Evolutionary conservation across 148 eudicot genomes (phyloP).

Genomic region (Dianthus caryophyllus): DNA sequence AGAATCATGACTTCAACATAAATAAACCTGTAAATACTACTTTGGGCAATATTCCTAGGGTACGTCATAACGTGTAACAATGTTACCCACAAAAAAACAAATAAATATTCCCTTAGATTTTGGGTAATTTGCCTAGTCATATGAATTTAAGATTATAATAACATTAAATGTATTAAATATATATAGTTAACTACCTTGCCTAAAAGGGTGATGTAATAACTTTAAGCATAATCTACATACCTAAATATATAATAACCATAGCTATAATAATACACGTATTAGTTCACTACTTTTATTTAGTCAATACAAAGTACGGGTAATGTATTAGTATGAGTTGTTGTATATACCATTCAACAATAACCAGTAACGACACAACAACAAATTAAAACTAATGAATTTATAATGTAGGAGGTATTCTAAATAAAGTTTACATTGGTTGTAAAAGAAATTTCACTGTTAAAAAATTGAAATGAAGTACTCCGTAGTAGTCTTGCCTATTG

Average conservation of each 20-base stretch:
- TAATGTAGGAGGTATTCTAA: too few species aligned
- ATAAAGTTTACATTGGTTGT: too few species aligned
- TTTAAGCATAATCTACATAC: background rate
- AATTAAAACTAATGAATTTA: too few species aligned
- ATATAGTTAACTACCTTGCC: background rate
- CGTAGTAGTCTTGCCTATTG: too few species aligned
- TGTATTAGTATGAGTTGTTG: too few species aligned
- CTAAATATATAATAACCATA: background rate
- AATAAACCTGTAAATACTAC: background rate
- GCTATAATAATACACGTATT: slow-evolving; percentile 4
- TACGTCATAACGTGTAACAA: slow-evolving; percentile 8
- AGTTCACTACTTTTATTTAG: background rate
- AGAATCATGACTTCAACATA: slow-evolving; percentile 7
- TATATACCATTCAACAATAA: too few species aligned
- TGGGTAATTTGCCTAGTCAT: slow-evolving; percentile 9
- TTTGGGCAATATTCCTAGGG: slow-evolving; percentile 15
- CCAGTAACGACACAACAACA: too few species aligned
- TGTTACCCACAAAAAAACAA: slow-evolving; percentile 1
- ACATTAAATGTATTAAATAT: background rate
- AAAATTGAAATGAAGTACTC: too few species aligned
- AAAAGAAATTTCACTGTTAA: too few species aligned
- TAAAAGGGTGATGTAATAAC: slow-evolving; percentile 10
- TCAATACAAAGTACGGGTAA: too few species aligned
- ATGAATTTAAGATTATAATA: slow-evolving; percentile 14
- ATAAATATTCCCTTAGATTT: background rate